phyloP scores from a whole-genome alignment of 306 rosid species.

The Nissolia schottii region DNA sequence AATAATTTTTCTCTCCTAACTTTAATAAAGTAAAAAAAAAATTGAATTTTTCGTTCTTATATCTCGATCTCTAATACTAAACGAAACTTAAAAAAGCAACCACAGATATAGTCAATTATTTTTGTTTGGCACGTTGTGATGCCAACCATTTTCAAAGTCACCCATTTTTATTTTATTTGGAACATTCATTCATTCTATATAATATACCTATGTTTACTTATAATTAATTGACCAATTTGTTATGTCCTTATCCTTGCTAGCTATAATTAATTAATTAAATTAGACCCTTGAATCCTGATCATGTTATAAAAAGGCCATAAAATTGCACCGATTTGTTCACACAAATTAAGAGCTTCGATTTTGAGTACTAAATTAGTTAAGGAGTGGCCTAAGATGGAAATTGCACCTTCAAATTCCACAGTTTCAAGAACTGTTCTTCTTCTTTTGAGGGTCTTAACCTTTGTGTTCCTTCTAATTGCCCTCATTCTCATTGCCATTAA shows the following conservation, averaged over 20 bases:
- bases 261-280: too few relatives aligned
- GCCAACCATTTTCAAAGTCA: conserved; percentile 19
- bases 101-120: conserved; percentile 4
- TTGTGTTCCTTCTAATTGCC: conserved; percentile 43
- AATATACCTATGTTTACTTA: too few relatives aligned
- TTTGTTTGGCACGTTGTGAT: conserved; percentile 11
- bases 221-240: background rate
- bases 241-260: background rate
- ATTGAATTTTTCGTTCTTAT: too few relatives aligned
- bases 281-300: background rate
- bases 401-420: conserved; percentile 27
- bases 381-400: conserved; percentile 9
- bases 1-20: too few relatives aligned
- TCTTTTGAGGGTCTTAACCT: conserved; percentile 41
- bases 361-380: too few relatives aligned
- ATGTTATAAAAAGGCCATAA: conserved; percentile 14
- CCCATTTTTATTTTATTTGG: background rate
- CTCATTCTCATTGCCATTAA: conserved; percentile 39
- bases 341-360: background rate
- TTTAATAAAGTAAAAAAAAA: too few relatives aligned
- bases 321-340: background rate
- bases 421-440: conserved; percentile 35
- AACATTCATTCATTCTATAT: background rate
- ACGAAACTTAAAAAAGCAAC: background rate
- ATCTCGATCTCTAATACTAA: too few relatives aligned